phyloP scores from a whole-genome alignment of 805 yeast genomes.

The Yamadazyma akitaensis region DNA sequence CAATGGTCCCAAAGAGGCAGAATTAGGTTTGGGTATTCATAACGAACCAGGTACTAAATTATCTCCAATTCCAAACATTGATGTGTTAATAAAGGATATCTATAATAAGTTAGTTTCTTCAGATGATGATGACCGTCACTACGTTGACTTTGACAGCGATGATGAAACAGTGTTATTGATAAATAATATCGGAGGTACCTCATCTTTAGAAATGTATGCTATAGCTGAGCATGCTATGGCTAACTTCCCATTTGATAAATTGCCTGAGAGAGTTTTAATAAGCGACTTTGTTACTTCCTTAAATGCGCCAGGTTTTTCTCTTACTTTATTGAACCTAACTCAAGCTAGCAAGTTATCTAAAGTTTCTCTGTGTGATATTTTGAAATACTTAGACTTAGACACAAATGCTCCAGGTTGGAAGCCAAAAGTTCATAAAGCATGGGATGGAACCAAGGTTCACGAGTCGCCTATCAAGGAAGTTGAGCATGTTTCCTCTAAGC shows the following conservation, averaged over 20 bases:
- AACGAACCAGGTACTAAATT: slow-evolving; percentile 81
- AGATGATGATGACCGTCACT: slow-evolving; percentile 73
- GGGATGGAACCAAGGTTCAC: slow-evolving; percentile 26
- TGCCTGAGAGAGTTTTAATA: slow-evolving; percentile 65
- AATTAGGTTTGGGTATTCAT: slow-evolving; percentile 94
- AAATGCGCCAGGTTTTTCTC: slow-evolving; percentile 88
- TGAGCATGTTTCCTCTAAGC: slow-evolving; percentile 23
- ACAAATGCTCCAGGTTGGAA: slow-evolving; percentile 87
- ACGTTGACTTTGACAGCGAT: slow-evolving; percentile 60
- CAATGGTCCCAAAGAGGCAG: slow-evolving; percentile 64
- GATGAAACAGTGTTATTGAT: slow-evolving; percentile 71
- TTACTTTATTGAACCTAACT: slow-evolving; percentile 73
- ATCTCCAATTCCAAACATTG: slow-evolving; percentile 68
- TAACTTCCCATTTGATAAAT: slow-evolving; percentile 49
- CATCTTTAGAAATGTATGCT: slow-evolving; percentile 72
- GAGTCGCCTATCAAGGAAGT: slow-evolving; percentile 28
- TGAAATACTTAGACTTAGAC: slow-evolving; percentile 63
- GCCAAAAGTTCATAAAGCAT: slow-evolving; percentile 35
- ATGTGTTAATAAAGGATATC: slow-evolving; percentile 53
- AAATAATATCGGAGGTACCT: slow-evolving; percentile 89
- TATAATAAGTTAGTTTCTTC: slow-evolving; percentile 58
- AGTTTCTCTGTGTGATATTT: slow-evolving; percentile 25
- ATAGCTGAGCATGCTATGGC: slow-evolving; percentile 60
- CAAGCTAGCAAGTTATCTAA: slow-evolving; percentile 36
- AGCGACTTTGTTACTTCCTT: slow-evolving; percentile 87